These are phyloP conservation scores for Borovskyia barvae DNA, from an alignment of 208 protist species.

Conservation along the genomic window DNA sequence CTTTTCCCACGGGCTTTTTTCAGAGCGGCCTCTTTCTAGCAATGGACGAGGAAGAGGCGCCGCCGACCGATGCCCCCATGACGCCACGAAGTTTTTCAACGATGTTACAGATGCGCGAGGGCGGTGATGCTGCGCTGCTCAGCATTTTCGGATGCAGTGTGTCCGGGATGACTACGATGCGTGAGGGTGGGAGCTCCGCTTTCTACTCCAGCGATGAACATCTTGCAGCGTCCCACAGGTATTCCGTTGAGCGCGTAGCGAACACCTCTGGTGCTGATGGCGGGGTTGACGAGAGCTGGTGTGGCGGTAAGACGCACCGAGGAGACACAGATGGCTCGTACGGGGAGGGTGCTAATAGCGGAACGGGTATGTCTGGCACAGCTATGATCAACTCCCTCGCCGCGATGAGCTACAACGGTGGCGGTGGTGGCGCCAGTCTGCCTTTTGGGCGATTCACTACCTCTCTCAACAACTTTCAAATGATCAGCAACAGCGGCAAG, in stretches of 20 bases:
- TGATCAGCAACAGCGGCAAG: constrained; percentile 9
- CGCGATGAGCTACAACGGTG: background rate
- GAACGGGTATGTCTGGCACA: background rate
- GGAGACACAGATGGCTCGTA: no score
- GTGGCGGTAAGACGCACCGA: no score
- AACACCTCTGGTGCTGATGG: no score
- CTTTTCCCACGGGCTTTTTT: constrained; percentile 9
- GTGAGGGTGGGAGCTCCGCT: no score
- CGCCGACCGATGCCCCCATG: constrained; percentile 36
- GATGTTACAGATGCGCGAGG: constrained; percentile 16
- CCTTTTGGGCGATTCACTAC: constrained; percentile 3
- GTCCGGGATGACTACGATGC: no score
- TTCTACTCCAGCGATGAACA: no score
- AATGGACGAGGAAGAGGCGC: constrained; percentile 19
- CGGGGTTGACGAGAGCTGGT: background rate
- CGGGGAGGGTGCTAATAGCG: no score
- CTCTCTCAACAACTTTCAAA: constrained; percentile 8
- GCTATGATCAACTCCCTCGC: background rate
- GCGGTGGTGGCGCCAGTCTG: background rate
- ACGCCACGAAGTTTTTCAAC: constrained; percentile 51
- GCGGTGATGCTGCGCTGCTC: constrained; percentile 7
- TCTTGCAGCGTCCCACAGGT: no score
- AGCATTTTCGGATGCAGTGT: no score
- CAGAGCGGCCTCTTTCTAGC: constrained; percentile 24
- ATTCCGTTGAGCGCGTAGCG: no score